phyloP scores from a whole-genome alignment of 169 alveolate genomes.

The Eimeria falciformis region DNA sequence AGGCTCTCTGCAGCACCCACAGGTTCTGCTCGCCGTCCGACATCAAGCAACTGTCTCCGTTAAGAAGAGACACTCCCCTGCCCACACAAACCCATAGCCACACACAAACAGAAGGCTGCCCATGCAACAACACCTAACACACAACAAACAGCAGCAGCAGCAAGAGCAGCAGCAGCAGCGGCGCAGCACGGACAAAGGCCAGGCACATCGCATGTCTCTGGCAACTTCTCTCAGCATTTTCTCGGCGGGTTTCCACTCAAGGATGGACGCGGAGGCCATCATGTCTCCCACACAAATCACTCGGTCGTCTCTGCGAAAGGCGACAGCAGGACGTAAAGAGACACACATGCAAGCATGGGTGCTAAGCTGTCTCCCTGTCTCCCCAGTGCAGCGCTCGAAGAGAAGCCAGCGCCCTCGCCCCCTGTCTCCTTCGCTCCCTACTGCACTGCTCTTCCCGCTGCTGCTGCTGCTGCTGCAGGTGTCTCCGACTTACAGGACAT shows the following conservation, averaged over 20 bases:
- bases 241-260: constrained; percentile 5
- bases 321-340: not conserved
- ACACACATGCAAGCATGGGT: too few species aligned
- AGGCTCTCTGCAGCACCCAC: constrained; percentile 24
- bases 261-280: constrained; percentile 22
- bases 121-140: not conserved
- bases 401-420: not conserved
- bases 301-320: constrained; percentile 18
- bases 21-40: constrained; percentile 18
- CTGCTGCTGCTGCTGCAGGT: not conserved
- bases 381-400: too few species aligned
- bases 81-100: not conserved
- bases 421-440: too few species aligned
- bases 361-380: too few species aligned
- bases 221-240: constrained; percentile 11
- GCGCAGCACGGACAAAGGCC: constrained; percentile 14
- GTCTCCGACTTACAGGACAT: constrained; percentile 1
- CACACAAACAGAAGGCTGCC: not conserved
- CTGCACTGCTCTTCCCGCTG: not conserved
- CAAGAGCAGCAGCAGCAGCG: not conserved
- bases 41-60: constrained; percentile 36
- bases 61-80: constrained; percentile 18
- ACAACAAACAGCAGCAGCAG: not conserved
- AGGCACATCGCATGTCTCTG: constrained; percentile 26
- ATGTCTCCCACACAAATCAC: constrained; percentile 22